phyloP scores from a whole-genome alignment of 2,329 filamentous ascomycete species.

The Drechslera avenae region DNA sequence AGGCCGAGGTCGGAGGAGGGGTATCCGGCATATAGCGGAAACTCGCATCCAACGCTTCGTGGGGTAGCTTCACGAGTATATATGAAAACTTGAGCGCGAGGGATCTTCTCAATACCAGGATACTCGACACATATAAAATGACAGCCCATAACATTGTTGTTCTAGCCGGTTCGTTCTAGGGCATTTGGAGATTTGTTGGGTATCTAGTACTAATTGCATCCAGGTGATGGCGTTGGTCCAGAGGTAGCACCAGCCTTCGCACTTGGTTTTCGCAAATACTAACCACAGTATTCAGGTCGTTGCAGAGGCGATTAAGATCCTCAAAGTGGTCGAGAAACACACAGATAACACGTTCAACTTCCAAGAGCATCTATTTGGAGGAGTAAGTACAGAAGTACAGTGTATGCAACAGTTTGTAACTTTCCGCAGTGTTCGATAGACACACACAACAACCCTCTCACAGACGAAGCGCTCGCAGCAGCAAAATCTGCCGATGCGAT shows the following conservation, averaged over 20 bases:
- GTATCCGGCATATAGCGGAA: slow-evolving; percentile 7
- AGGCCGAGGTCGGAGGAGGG: slow-evolving; percentile 12
- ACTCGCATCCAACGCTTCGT: slow-evolving; percentile 1
- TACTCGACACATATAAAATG: slow-evolving; percentile 29
- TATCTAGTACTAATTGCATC: slow-evolving; percentile 21
- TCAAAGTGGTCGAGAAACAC: slow-evolving; percentile 78
- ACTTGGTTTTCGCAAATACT: slow-evolving; percentile 17
- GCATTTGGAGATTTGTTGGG: not conserved
- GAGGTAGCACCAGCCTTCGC: slow-evolving; percentile 40
- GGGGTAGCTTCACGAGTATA: slow-evolving; percentile 12
- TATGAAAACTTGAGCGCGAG: slow-evolving; percentile 5
- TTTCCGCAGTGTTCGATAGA: slow-evolving; percentile 79
- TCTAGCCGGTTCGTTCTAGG: slow-evolving; percentile 42
- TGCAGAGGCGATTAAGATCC: slow-evolving; percentile 82
- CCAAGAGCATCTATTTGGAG: slow-evolving; percentile 86
- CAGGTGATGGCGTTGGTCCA: slow-evolving; percentile 50
- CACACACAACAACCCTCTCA: slow-evolving; percentile 75
- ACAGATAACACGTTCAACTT: slow-evolving; percentile 83
- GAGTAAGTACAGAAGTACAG: slow-evolving; percentile 65
- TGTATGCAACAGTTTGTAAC: slow-evolving; percentile 6
- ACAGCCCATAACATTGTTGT: slow-evolving; percentile 51
- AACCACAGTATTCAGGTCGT: slow-evolving; percentile 65
- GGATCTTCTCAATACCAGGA: not conserved
- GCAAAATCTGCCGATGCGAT: slow-evolving; percentile 88
- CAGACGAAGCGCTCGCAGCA: slow-evolving; percentile 78